Base-by-base conservation (phyloP, 2,329 filamentous ascomycete genomes). In the Ophiostoma sp. region DNA sequence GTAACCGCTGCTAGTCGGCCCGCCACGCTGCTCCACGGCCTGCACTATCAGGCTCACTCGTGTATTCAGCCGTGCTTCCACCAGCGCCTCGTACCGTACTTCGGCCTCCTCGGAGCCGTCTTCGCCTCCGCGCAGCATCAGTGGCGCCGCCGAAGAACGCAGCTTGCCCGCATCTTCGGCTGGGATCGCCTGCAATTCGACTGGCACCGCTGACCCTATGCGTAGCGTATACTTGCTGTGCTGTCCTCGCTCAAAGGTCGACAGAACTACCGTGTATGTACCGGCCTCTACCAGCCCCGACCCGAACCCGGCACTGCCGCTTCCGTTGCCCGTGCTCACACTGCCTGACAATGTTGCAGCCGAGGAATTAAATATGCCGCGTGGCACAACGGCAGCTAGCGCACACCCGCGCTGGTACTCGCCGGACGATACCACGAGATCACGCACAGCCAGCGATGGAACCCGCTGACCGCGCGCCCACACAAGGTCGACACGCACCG, bases 321-420 rank as follows among this genome's bases (percentile, higher is more conserved):
- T 69, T 36, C 45, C 67, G 42, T 41, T 69, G 27, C 68, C 67
- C 11, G 64, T 65, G 66, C 64, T 66, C 45, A 67, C 64, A 38
- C 64, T 66, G 0, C 68, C 47, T 44, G 60, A 27, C 27, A 27
- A 27, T 27, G 27, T 27, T 27, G 27, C 27, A 2, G 27, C 27
- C 1, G 27, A 27, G 1, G 27, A 41, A 3, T 55, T 64, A 2
- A 68, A 49, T 4, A 41, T 14, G n/a, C 65, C 85, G 79, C 71
- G 65, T 6, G 67, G 71, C 7, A 70, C 55, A 40, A 72, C 70
- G 6, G 91, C 85, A 2, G 89, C 88, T 44, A 93, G 81, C 4
- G 91, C 90, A 75, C 90, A 91, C 41, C 90, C 90, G 41, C 89
- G 87, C 65, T 91, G 88, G 78, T 99, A 97, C 73, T 97, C 92